Evolutionary conservation across 2,329 filamentous ascomycete genomes (phyloP), one percentile per base, ranked within the genome.

Genomic region (Hymenoscyphus albidus): DNA sequence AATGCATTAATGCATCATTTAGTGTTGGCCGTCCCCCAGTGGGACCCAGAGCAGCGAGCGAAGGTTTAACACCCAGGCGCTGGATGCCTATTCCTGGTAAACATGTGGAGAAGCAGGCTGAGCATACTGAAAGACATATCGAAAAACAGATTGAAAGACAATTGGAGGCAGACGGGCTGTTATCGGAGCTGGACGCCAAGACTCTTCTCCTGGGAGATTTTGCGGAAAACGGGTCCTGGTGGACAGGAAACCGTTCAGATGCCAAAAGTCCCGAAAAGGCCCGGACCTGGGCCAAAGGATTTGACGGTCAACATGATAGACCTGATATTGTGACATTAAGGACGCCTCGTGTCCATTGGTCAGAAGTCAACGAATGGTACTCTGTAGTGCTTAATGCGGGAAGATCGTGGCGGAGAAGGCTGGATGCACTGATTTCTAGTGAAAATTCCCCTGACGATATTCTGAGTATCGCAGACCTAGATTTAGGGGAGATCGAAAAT

Each of bases 211-310:
- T 93, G 1, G 91, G 90, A 2, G 86, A 93, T 71, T 82, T 93
- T 69, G 89, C 88, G 0, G 91, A 95, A 74, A 95, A 95, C 73
- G 91, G 90, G 2, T 85, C 84, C 7, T 94, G 90, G 91, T 94
- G 91, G 90, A 88, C 88, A 58, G 90, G 88, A 1, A 82, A 82
- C 59, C 64, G 67, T 80, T 64, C 68, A 56, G 83, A 71, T 70
- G 73, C 62, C 75, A 80, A 42, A 76, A 79, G 60, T 61, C 71
- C 62, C 58, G 72, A 67, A 72, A 76, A 62, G 70, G 70, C 67
- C 77, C 74, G 70, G 74, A 69, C 70, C 63, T 73, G 66, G 74
- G 77, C 64, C 70, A 76, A 39, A 14, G 59, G 58, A 31, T 62
- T 63, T 12, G 64, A 67, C 35, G 59, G 22, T 48, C 27, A 58